A percentile compares a stretch with the other conserved stretches of the same genome.
These are phyloP conservation scores for Leccinum variicolor DNA, from an alignment of 768 basidiomycete genomes.

Conservation along the genomic window DNA sequence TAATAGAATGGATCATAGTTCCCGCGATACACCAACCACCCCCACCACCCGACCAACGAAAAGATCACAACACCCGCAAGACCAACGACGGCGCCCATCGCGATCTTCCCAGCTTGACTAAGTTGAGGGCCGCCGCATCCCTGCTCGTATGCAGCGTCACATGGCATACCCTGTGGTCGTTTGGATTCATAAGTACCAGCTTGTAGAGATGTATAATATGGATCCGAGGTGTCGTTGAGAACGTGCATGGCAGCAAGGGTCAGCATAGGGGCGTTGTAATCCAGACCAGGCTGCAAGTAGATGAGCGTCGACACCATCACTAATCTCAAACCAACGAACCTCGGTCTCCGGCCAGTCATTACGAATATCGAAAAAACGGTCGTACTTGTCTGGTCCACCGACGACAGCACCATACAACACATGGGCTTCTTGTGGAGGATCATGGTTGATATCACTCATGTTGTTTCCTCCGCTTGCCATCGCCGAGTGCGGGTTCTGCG, in stretches of 20 bases:
- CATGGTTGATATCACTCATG: constrained; percentile 64
- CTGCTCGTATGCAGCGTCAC: constrained; percentile 64
- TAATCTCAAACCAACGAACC: constrained; percentile 35
- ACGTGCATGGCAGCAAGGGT: constrained; percentile 78
- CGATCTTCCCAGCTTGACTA: constrained; percentile 61
- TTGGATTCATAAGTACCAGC: constrained; percentile 63
- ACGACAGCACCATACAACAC: constrained; percentile 85
- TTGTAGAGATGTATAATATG: constrained; percentile 71
- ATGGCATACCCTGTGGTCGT: constrained; percentile 67
- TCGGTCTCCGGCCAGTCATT: constrained; percentile 90
- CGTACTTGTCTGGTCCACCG: constrained; percentile 78
- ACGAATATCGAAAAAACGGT: constrained; percentile 80
- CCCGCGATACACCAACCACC: constrained; percentile 28
- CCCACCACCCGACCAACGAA: constrained; percentile 38
- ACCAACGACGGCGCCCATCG: constrained; percentile 63
- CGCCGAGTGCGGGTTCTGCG: constrained; percentile 87
- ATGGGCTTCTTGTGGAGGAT: constrained; percentile 68
- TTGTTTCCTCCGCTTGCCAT: constrained; percentile 82
- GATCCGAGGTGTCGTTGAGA: constrained; percentile 65
- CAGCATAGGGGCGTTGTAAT: constrained; percentile 90
- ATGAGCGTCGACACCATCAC: constrained; percentile 3
- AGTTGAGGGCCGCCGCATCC: constrained; percentile 53
- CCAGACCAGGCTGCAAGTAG: constrained; percentile 60
- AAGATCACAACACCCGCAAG: constrained; percentile 59
- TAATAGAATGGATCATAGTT: constrained; percentile 23